Base-by-base conservation (phyloP, 176 grass and related monocot genomes). In the Oryza glumipatula region DNA sequence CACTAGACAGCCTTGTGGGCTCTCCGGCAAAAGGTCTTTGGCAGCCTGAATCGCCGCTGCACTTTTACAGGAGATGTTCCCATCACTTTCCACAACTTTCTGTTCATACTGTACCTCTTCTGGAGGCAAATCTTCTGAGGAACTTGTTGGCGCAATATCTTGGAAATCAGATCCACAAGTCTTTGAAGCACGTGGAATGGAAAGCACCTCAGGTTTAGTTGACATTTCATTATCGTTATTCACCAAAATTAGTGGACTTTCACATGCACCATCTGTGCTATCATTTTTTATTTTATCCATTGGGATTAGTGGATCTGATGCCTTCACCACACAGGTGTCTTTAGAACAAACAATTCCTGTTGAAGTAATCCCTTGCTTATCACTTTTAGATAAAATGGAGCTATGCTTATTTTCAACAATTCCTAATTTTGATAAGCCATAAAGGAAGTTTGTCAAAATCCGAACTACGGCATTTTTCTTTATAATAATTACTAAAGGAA, bases 361-460 rank as follows among this genome's bases (percentile, higher is more conserved):
- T 67, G 77, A 47, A 60, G 63, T 16, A 82, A 74, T 81, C 21
- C 43, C 43, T 21, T 58, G 70, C n/a, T 84, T 82, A 14, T 83
- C 52, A 41, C 56, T 86, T 88, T 73, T 83, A 14, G 56, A 76
- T 22, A 71, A 84, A 84, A 70, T 38, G 65, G 68, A 61, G 33
- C 28, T 76, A 48, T 54, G 87, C 28, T 84, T 91, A 71, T 86
- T 94, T 88, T 90, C 83, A 68, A 64, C 65, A 70, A 28, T 66
- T 51, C 88, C 88, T 92, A 74, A 10, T 76, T 49, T 38, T 30
- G 74, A 81, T 3, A 78, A 88, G 52, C 61, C 70, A 70, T 32
- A 85, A 78, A 76, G 36, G 30, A 82, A 87, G 52, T 24, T 76
- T 67, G 35, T 92, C 51, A 92, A 76, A 77, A 21, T 56, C 9